A percentile compares a stretch with the other conserved stretches of the same genome.
Evolutionary conservation across 2,329 filamentous ascomycete species (phyloP).

Genomic region (Neonectria hederae): DNA sequence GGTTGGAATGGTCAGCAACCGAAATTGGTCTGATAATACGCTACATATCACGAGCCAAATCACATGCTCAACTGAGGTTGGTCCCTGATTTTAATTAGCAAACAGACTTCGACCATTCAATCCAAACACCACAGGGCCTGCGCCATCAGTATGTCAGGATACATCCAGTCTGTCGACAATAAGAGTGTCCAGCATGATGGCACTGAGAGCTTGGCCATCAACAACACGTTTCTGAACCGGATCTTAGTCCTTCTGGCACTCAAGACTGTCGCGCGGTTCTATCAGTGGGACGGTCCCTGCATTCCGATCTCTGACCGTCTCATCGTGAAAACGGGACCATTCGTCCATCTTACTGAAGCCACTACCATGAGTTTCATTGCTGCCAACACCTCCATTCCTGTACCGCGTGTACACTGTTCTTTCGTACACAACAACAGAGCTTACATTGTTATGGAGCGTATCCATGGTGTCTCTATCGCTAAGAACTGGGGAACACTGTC

Average conservation of each 20-base stretch:
- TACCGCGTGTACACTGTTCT: constrained; percentile 30
- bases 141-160: not conserved
- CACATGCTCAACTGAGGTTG: not conserved
- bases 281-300: constrained; percentile 28
- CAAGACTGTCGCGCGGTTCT: constrained; percentile 42
- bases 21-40: too few relatives aligned
- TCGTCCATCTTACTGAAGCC: constrained; percentile 35
- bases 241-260: constrained; percentile 40
- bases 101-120: not conserved
- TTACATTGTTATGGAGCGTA: constrained; percentile 58
- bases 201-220: constrained; percentile 42
- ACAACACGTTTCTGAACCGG: constrained; percentile 42
- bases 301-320: constrained; percentile 39
- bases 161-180: constrained; percentile 5
- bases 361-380: constrained; percentile 33
- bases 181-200: constrained; percentile 28
- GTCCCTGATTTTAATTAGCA: not conserved
- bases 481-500: constrained; percentile 25
- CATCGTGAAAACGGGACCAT: constrained; percentile 37
- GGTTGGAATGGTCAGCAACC: too few relatives aligned
- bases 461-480: constrained; percentile 36
- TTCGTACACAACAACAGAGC: constrained; percentile 51
- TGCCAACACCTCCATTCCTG: constrained; percentile 32
- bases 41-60: not conserved
- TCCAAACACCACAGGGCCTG: not conserved